Base-by-base conservation (phyloP, 768 basidiomycete species). In the Boletus rubroflammeus region DNA sequence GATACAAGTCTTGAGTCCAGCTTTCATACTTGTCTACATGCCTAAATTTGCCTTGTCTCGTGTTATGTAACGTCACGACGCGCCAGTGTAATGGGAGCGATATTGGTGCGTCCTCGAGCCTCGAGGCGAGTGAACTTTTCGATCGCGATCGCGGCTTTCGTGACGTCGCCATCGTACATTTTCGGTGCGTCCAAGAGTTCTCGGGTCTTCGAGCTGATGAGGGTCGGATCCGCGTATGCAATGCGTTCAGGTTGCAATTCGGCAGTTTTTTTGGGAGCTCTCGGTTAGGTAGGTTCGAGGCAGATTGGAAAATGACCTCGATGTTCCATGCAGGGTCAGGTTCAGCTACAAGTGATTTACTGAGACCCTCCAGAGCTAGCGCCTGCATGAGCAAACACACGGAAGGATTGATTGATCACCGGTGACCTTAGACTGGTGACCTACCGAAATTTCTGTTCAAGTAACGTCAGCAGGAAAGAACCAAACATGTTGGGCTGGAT, bases 1-100 rank as follows among this genome's bases (percentile, higher is more conserved):
- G 51, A 31, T 60, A 51, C 3, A 54, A 34, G 42, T 51, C 59
- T 8, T 51, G 17, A 2, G 35, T 43, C 56, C 53, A 58, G 13
- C 54, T 43, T 26, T 48, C 50, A 7, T 55, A 50, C 34, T 31
- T 38, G 14, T 53, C 49, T 7, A 25, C 51, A 56, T 26, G 5
- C 10, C 13, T 49, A n/a, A n/a, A n/a, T n/a, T 54, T 14, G 21
- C 53, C 44, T 58, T 58, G 17, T 40, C 36, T 23, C 32, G 6
- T 5, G 4, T 25, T 2, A 25, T 25, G 2, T 6, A 6, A 43
- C 39, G 11, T 21, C n/a, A 13, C 21, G 19, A 40, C 35, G 2
- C 8, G 28, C n/a, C 31, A 23, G 26, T 58, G 57, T 23, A 53
- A 45, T 9, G 49, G 45, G 34, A 53, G 32, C 31, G 45, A 40